phyloP scores from a whole-genome alignment of 352 stramenopile genomes.

The Globisporangium rhizosaccharum region DNA sequence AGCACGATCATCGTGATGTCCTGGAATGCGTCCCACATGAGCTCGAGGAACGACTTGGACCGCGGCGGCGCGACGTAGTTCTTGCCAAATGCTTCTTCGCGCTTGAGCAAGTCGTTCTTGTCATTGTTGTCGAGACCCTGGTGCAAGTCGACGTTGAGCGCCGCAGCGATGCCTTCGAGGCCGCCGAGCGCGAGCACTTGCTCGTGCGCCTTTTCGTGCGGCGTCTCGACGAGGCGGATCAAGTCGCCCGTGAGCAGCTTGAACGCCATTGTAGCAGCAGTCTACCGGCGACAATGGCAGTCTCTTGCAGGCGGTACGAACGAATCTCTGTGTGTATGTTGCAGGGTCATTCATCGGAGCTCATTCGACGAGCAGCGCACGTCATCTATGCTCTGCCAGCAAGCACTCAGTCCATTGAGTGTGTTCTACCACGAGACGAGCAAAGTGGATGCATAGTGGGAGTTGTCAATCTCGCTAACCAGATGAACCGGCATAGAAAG shows the following conservation, averaged over 20 bases:
- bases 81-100: constrained; percentile 46
- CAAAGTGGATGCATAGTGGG: no score
- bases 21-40: constrained; percentile 89
- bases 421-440: no score
- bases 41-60: constrained; percentile 54
- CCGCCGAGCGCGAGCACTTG: constrained; percentile 37
- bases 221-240: constrained; percentile 61
- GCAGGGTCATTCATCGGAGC: no score
- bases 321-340: no score
- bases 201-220: constrained; percentile 43
- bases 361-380: no score
- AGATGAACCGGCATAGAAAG: no score
- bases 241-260: constrained; percentile 50
- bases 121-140: constrained; percentile 45
- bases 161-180: constrained; percentile 37
- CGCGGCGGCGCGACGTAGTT: constrained; percentile 58
- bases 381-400: no score
- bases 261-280: constrained; percentile 21
- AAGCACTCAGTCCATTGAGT: no score
- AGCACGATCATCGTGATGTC: constrained; percentile 89
- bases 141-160: constrained; percentile 37
- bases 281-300: no score
- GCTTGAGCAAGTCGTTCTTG: constrained; percentile 23
- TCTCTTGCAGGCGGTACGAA: no score
- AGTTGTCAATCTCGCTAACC: no score